Evolutionary conservation across 2,329 filamentous ascomycete genomes (phyloP).

Genomic region (Aspergillus fructus): DNA sequence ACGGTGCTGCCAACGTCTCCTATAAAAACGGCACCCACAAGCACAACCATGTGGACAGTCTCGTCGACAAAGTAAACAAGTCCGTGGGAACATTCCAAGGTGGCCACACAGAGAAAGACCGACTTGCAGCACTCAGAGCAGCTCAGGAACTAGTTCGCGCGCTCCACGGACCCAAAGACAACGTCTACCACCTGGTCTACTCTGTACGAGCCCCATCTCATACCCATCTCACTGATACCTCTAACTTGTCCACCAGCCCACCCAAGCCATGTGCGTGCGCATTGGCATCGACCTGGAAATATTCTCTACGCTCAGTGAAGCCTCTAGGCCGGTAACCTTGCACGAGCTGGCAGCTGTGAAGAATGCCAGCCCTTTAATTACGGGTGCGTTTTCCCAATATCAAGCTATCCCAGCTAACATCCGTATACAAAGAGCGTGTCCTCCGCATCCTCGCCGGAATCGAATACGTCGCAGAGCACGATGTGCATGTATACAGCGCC

Average conservation of each 20-base stretch:
- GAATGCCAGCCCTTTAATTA: slow-evolving; percentile 8
- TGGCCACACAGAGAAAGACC: background rate
- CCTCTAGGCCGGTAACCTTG: slow-evolving; percentile 1
- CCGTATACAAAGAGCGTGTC: slow-evolving; percentile 11
- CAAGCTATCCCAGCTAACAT: too few relatives aligned
- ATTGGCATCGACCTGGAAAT: slow-evolving; percentile 19
- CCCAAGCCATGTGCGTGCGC: slow-evolving; percentile 15
- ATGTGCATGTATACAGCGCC: slow-evolving; percentile 11
- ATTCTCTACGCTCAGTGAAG: slow-evolving; percentile 12
- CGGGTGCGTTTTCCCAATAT: background rate
- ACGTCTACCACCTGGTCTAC: slow-evolving; percentile 12
- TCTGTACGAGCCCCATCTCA: background rate
- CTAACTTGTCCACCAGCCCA: slow-evolving; percentile 7
- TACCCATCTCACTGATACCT: background rate
- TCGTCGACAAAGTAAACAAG: slow-evolving; percentile 1
- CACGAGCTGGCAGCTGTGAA: slow-evolving; percentile 16
- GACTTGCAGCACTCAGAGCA: slow-evolving; percentile 9
- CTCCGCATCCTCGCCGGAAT: slow-evolving; percentile 17
- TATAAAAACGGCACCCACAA: background rate
- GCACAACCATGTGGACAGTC: background rate
- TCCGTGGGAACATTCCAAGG: background rate
- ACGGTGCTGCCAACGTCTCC: background rate
- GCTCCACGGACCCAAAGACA: slow-evolving; percentile 11
- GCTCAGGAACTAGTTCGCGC: slow-evolving; percentile 5
- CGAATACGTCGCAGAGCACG: slow-evolving; percentile 17